Percentiles rank a stretch among this genome's conserved stretches.
Evolutionary conservation across 805 yeast genomes (phyloP).

Genomic region (Pichia deserticola): DNA sequence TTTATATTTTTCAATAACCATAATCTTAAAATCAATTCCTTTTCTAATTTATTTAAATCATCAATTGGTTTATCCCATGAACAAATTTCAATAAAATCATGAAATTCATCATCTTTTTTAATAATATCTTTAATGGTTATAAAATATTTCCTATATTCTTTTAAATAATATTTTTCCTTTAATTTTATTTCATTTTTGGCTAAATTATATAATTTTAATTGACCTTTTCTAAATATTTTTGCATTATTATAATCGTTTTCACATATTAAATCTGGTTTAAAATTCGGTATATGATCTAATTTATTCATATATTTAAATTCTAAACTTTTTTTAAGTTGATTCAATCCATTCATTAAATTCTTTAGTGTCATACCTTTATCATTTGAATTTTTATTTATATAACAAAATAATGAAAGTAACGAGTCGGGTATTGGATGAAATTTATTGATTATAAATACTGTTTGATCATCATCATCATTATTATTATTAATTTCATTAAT

Average conservation of each 20-base stretch:
- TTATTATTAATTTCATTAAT: not conserved
- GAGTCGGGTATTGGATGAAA: slow-evolving; percentile 34
- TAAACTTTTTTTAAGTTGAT: slow-evolving; percentile 46
- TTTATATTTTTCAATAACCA: slow-evolving; percentile 18
- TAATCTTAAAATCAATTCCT: slow-evolving; percentile 17
- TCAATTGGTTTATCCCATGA: slow-evolving; percentile 4
- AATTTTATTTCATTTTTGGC: slow-evolving; percentile 34
- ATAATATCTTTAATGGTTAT: slow-evolving; percentile 21
- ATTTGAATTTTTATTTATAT: slow-evolving; percentile 38
- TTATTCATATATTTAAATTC: slow-evolving; percentile 34
- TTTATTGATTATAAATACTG: slow-evolving; percentile 22
- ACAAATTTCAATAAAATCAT: slow-evolving; percentile 7
- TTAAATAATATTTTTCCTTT: slow-evolving; percentile 35
- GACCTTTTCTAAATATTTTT: slow-evolving; percentile 33
- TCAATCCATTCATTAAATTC: slow-evolving; percentile 54
- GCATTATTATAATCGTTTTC: slow-evolving; percentile 20
- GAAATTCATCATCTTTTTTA: slow-evolving; percentile 16
- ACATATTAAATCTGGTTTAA: slow-evolving; percentile 2
- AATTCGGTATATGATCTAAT: slow-evolving; percentile 11
- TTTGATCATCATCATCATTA: not conserved
- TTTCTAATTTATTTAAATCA: slow-evolving; percentile 13
- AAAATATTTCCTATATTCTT: slow-evolving; percentile 20
- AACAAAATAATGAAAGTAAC: slow-evolving; percentile 46
- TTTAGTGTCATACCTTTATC: slow-evolving; percentile 43
- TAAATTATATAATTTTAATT: slow-evolving; percentile 31